Evolutionary conservation across 2,329 filamentous ascomycete genomes (phyloP), one percentile per base, ranked within the genome.

Genomic region (Pyrenochaeta sp.): DNA sequence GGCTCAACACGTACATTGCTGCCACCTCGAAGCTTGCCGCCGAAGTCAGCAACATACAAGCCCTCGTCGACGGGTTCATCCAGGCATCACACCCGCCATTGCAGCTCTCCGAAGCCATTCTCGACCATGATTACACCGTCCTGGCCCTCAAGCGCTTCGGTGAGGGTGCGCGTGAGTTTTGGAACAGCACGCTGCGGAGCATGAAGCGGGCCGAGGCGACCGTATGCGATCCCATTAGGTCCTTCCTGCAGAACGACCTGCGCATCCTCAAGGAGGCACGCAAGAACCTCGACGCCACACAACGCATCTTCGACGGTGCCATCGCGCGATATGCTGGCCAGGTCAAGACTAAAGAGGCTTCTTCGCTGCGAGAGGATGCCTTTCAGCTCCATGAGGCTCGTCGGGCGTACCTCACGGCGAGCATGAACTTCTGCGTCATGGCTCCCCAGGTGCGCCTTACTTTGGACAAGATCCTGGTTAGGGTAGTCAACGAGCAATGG

Each of bases 121-220:
- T 99, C 65, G 94, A 99, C 68, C 91, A 96, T 74, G 94, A 99
- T 74, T 97, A 97, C 71, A 94, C 92, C 0, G 79, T 96, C 34
- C 78, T 96, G 49, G 91, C 92, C 11, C 82, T 97, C 70, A 89
- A 88, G 71, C 83, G 89, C 43, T 88, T 92, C 65, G 88, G 87
- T 13, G 93, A 99, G 55, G 89, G 89, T 4, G 87, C 90, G 41
- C 86, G 87, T 60, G 92, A 96, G 66, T 92, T 90, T 77, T 96
- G 91, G 91, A 82, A 82, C 53, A 85, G 87, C 53, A 81, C 91
- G 17, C 74, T 96, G 42, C 79, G 79, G 44, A 84, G 85, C 23
- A 84, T 91, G 62, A 92, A 88, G 71, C 87, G 86, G 67, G 84
- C 94, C 65, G 91, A 97, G 51, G 74, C 76, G 1, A 78, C 86